These are phyloP conservation scores for Fusarium veterinarium DNA, from an alignment of 2,329 filamentous ascomycete genomes.

Conservation along the genomic window DNA sequence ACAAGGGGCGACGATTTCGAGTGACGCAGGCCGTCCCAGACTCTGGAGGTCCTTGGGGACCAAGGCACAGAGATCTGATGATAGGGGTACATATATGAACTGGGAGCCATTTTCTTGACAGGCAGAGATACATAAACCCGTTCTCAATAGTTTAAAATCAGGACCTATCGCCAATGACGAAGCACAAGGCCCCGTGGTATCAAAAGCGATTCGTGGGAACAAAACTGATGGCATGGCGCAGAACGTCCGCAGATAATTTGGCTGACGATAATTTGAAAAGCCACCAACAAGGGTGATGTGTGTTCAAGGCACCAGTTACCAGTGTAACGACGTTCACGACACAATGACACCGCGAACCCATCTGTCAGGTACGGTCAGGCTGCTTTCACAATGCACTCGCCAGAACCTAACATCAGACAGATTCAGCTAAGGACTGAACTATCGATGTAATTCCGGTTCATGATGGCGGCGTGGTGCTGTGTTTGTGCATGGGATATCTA, in stretches of 20 bases:
- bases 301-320: not conserved
- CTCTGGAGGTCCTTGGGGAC: not conserved
- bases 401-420: not conserved
- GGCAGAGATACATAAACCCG: not conserved
- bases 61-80: conserved; percentile 5
- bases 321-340: conserved; percentile 20
- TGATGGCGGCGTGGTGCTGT: conserved; percentile 1
- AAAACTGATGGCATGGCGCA: conserved; percentile 21
- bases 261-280: not conserved
- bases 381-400: not conserved
- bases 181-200: not conserved
- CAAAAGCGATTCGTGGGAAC: not conserved
- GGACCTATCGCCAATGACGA: not conserved
- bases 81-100: not conserved
- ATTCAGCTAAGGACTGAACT: not conserved
- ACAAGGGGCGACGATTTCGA: not conserved
- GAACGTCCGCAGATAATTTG: not conserved
- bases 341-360: conserved; percentile 2
- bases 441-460: not conserved
- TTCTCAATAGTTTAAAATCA: conserved; percentile 17
- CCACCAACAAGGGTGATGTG: not conserved
- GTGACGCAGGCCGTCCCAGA: not conserved
- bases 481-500: not conserved
- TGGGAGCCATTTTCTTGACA: not conserved
- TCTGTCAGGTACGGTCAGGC: not conserved